phyloP scores from a whole-genome alignment of 768 basidiomycete genomes.

The Pulveroboletus sp. region DNA sequence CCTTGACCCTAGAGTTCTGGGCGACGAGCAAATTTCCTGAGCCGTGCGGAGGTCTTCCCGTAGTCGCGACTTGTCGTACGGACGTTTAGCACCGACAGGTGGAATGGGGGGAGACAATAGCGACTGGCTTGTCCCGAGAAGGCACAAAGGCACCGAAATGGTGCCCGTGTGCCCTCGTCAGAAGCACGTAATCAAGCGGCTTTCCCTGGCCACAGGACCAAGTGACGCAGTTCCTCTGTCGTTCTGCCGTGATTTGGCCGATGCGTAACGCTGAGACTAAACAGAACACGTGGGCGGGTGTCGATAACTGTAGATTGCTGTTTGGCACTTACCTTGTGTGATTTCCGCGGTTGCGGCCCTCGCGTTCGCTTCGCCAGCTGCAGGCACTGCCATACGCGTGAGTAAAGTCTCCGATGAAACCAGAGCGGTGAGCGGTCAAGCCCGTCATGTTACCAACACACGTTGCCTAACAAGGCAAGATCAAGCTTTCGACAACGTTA shows the following conservation, averaged over 20 bases:
- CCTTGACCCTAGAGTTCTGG: conserved; percentile 47
- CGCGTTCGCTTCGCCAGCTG: conserved; percentile 2
- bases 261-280: conserved; percentile 16
- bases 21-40: conserved; percentile 60
- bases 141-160: conserved; percentile 56
- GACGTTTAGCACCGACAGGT: conserved; percentile 2
- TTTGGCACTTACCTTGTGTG: conserved; percentile 12
- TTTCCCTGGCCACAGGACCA: conserved; percentile 55
- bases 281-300: neutral
- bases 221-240: conserved; percentile 49
- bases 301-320: neutral
- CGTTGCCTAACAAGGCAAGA: too few species aligned
- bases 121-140: conserved; percentile 34
- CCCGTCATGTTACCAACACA: too few species aligned
- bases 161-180: conserved; percentile 47
- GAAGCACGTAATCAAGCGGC: conserved; percentile 43
- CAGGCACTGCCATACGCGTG: conserved; percentile 2
- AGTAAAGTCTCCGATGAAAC: conserved; percentile 1
- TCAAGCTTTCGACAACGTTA: too few species aligned
- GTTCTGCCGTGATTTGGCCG: conserved; percentile 34
- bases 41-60: conserved; percentile 34
- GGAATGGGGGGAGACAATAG: conserved; percentile 48
- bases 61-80: neutral
- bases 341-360: neutral
- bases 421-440: too few species aligned